Percentiles rank a stretch among this genome's conserved stretches.
These are phyloP conservation scores for Millerozyma miso DNA, from an alignment of 805 yeast genomes.

Conservation along the genomic window DNA sequence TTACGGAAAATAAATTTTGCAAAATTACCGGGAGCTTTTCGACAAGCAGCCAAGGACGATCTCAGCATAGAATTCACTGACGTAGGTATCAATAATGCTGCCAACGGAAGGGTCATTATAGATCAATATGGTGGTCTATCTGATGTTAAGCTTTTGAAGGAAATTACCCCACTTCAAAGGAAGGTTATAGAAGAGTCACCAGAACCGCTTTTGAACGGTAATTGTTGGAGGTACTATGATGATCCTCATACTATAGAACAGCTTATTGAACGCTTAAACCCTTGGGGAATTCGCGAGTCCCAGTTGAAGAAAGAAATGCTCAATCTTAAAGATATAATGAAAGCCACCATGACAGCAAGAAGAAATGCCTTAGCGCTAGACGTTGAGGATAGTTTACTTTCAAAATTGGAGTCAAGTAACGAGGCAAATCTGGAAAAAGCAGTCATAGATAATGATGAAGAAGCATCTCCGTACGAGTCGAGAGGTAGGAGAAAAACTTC, in stretches of 20 bases:
- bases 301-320: constrained; percentile 58
- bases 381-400: not conserved
- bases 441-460: constrained; percentile 22
- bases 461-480: constrained; percentile 12
- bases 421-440: constrained; percentile 35
- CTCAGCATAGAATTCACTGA: constrained; percentile 5
- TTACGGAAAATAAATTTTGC: constrained; percentile 22
- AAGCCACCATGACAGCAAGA: constrained; percentile 55
- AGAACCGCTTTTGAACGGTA: constrained; percentile 46
- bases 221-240: constrained; percentile 73
- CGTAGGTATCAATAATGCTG: not conserved
- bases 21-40: constrained; percentile 15
- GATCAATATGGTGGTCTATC: constrained; percentile 18
- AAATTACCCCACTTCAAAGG: constrained; percentile 42
- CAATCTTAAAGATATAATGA: constrained; percentile 48
- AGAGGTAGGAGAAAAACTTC: constrained; percentile 21
- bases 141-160: constrained; percentile 1
- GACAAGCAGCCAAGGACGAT: constrained; percentile 21
- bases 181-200: constrained; percentile 67
- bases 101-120: constrained; percentile 5
- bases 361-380: constrained; percentile 49
- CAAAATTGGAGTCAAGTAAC: not conserved
- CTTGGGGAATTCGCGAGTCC: constrained; percentile 72
- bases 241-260: constrained; percentile 50
- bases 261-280: constrained; percentile 64